These are phyloP conservation scores for Geotrichum europaeum DNA, from an alignment of 1,139 yeast species.

Conservation along the genomic window DNA sequence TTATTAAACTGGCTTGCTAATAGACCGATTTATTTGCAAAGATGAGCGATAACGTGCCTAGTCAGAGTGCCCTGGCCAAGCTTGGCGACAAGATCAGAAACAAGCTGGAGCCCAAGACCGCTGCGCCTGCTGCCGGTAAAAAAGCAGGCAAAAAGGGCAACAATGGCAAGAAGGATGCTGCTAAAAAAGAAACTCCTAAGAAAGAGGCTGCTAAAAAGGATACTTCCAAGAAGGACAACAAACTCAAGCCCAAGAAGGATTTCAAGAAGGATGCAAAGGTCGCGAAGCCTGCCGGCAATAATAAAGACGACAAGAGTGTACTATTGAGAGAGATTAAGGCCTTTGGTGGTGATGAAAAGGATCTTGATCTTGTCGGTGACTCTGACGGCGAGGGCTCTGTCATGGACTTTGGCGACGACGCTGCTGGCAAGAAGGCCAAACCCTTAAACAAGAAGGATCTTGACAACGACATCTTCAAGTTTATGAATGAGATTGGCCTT, in stretches of 20 bases:
- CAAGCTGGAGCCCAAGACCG: slow-evolving; percentile 20
- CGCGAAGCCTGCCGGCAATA: neutral
- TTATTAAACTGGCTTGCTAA: neutral
- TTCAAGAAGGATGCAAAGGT: slow-evolving; percentile 3
- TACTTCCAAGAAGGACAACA: slow-evolving; percentile 11
- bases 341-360: slow-evolving; percentile 14
- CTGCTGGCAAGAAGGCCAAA: slow-evolving; percentile 19
- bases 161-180: slow-evolving; percentile 16
- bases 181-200: slow-evolving; percentile 28
- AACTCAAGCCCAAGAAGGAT: slow-evolving; percentile 18
- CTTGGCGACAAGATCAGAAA: slow-evolving; percentile 30
- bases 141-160: slow-evolving; percentile 18
- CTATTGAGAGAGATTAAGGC: slow-evolving; percentile 13
- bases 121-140: slow-evolving; percentile 9
- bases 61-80: slow-evolving; percentile 27
- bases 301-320: slow-evolving; percentile 30
- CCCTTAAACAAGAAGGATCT: slow-evolving; percentile 41
- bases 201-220: slow-evolving; percentile 21
- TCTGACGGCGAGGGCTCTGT: slow-evolving; percentile 51
- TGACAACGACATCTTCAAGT: slow-evolving; percentile 48
- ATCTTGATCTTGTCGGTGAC: slow-evolving; percentile 32
- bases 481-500: slow-evolving; percentile 61
- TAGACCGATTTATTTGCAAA: neutral
- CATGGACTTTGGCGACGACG: slow-evolving; percentile 52
- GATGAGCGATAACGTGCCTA: slow-evolving; percentile 4